phyloP scores from a whole-genome alignment of 208 protist genomes.

The Naegleria fowleri region DNA sequence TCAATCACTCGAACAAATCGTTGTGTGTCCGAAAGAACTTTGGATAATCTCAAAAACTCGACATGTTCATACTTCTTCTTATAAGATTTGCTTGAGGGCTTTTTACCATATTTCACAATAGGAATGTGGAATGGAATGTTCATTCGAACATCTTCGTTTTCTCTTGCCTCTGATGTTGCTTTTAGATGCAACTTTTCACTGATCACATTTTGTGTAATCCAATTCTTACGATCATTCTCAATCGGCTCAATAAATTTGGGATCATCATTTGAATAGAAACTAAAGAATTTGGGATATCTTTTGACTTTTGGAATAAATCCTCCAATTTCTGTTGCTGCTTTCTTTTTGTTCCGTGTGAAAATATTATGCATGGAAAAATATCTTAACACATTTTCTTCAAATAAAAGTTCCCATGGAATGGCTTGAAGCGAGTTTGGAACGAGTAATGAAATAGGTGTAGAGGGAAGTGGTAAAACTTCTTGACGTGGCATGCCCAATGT shows the following conservation, averaged over 20 bases:
- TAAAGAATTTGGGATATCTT: background rate
- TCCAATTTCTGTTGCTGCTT: background rate
- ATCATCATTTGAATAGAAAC: constrained; percentile 21
- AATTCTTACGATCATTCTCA: background rate
- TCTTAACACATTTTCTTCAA: background rate
- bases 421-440: background rate
- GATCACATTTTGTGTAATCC: background rate
- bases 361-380: background rate
- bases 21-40: background rate
- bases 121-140: constrained; percentile 16
- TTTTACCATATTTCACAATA: background rate
- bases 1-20: background rate
- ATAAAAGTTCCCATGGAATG: constrained; percentile 23
- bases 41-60: constrained; percentile 11
- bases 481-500: background rate
- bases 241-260: background rate
- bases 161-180: background rate
- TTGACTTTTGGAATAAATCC: background rate
- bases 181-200: background rate
- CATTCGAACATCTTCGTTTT: background rate
- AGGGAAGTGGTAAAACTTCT: background rate
- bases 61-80: background rate
- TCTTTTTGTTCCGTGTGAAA: background rate
- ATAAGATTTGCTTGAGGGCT: background rate
- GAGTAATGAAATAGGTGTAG: background rate